Evolutionary conservation across 1,284 basidiomycete genomes (phyloP).

Genomic region (Exsudoporus floridanus): DNA sequence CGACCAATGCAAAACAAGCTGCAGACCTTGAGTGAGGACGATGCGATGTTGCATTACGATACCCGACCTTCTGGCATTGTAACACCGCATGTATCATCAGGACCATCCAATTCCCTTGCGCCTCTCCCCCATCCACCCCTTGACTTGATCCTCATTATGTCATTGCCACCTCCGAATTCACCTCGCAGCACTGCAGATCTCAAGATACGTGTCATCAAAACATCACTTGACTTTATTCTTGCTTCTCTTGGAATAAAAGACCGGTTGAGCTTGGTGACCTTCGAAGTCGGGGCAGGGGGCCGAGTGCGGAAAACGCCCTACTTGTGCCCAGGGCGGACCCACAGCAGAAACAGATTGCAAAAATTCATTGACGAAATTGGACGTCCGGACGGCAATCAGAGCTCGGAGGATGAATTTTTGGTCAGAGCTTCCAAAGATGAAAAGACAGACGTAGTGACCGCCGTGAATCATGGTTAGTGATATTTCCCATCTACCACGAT

Average conservation of each 20-base stretch:
- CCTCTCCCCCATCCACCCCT: slow-evolving; percentile 84
- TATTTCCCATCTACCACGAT: background rate
- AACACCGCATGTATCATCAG: slow-evolving; percentile 73
- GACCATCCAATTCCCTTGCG: slow-evolving; percentile 72
- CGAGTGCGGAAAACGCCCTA: slow-evolving; percentile 87
- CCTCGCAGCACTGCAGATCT: slow-evolving; percentile 78
- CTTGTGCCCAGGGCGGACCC: slow-evolving; percentile 66
- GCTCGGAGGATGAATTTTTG: slow-evolving; percentile 67
- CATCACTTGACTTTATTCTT: slow-evolving; percentile 81
- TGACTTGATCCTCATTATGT: slow-evolving; percentile 90
- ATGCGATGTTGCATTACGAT: slow-evolving; percentile 58
- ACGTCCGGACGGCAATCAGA: slow-evolving; percentile 40
- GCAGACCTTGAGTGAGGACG: slow-evolving; percentile 68
- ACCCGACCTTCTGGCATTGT: slow-evolving; percentile 51
- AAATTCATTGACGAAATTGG: slow-evolving; percentile 77
- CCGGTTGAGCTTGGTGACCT: slow-evolving; percentile 83
- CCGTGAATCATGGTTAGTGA: slow-evolving; percentile 81
- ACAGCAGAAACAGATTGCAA: slow-evolving; percentile 68
- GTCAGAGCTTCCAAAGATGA: slow-evolving; percentile 81
- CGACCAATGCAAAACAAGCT: slow-evolving; percentile 49
- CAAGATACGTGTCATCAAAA: slow-evolving; percentile 83
- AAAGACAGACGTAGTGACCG: slow-evolving; percentile 93
- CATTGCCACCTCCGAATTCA: slow-evolving; percentile 73
- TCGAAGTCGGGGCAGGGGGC: slow-evolving; percentile 80
- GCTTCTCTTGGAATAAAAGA: slow-evolving; percentile 74